Base-by-base conservation (phyloP, 2,329 filamentous ascomycete species). In the Alternaria sp. region DNA sequence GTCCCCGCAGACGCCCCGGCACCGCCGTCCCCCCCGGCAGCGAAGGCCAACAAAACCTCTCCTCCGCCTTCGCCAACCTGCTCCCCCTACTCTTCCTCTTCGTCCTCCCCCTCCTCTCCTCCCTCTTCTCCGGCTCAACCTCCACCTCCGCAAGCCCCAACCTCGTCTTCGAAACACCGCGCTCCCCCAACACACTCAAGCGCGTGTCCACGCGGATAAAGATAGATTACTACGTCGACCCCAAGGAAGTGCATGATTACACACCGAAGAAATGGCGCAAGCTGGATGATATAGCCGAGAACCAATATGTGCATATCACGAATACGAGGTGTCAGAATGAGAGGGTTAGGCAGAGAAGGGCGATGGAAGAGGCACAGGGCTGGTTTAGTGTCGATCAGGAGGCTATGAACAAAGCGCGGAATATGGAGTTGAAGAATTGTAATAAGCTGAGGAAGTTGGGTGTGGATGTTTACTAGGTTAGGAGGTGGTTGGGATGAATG, bases 81-180 rank as follows among this genome's bases (percentile, higher is more conserved):
- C 86, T 99, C 6, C 95, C 96, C 15, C 89, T 99, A 54, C 85
- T 99, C 57, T 84, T 99, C 67, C 89, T 99, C 73, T 96, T 84
- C 61, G 71, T 99, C 77, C 83, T 98, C 59, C 88, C 93, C 1
- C 85, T 97, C 25, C 83, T 98, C 59, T 93, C 92, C 19, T 95
- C 91, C 1, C 81, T 97, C 25, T 93, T 97, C 78, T 83, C 76
- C 53, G 81, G 83, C 51, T 66, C 68, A 47, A 60, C 67, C 23
- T 66, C 77, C 19, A 80, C 84, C 25, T 79, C 86, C 26, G 79
- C 87, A 9, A 85, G 89, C 12, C 95, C 95, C 4, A 83, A 84
- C 25, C 89, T 97, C 82, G 88, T 90, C 66, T 96, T 96, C 79
- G 92, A 97, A 76, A 80, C 83, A 7, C 86, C 93, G 1, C 79